These are phyloP conservation scores for Davidsoniella neocaledoniae DNA, from an alignment of 2,329 filamentous ascomycete species.

Conservation along the genomic window DNA sequence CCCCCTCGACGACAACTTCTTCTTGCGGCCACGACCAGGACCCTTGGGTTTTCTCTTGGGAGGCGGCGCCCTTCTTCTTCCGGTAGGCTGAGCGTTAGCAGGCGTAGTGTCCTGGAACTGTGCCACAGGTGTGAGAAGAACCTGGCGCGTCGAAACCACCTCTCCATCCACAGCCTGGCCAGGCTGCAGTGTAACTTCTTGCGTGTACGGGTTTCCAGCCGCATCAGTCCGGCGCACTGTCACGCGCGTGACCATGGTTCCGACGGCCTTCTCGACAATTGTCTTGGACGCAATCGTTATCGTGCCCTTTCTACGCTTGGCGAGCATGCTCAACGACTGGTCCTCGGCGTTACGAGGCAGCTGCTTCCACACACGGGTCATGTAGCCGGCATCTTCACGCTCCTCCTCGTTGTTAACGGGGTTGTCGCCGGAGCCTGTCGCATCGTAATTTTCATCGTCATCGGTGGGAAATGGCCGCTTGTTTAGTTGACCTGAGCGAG, in stretches of 20 bases:
- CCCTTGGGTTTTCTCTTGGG: conserved; percentile 68
- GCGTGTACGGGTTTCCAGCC: conserved; percentile 65
- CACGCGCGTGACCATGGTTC: conserved; percentile 53
- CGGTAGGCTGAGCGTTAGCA: conserved; percentile 20
- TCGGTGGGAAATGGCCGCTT: conserved; percentile 50
- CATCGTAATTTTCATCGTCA: conserved; percentile 42
- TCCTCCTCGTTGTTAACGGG: conserved; percentile 48
- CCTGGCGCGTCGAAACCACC: conserved; percentile 43
- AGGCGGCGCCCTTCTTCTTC: conserved; percentile 50
- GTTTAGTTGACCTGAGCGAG: conserved; percentile 58
- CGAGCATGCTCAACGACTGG: conserved; percentile 34
- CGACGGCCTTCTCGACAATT: conserved; percentile 26
- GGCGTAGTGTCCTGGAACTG: conserved; percentile 39
- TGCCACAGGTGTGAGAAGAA: conserved; percentile 37
- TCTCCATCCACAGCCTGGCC: conserved; percentile 71
- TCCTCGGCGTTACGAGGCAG: conserved; percentile 41
- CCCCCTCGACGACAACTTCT: conserved; percentile 40
- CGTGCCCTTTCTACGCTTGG: conserved; percentile 44
- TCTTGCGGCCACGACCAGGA: conserved; percentile 54
- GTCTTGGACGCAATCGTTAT: conserved; percentile 39
- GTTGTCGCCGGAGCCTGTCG: conserved; percentile 32
- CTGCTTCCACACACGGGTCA: conserved; percentile 44
- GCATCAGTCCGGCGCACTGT: conserved; percentile 66
- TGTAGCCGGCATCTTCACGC: conserved; percentile 33
- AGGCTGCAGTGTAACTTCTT: conserved; percentile 66